Percentiles rank a stretch among this genome's conserved stretches.
phyloP scores from a whole-genome alignment of 306 rosid species.

The Cotoneaster glaucophyllus region DNA sequence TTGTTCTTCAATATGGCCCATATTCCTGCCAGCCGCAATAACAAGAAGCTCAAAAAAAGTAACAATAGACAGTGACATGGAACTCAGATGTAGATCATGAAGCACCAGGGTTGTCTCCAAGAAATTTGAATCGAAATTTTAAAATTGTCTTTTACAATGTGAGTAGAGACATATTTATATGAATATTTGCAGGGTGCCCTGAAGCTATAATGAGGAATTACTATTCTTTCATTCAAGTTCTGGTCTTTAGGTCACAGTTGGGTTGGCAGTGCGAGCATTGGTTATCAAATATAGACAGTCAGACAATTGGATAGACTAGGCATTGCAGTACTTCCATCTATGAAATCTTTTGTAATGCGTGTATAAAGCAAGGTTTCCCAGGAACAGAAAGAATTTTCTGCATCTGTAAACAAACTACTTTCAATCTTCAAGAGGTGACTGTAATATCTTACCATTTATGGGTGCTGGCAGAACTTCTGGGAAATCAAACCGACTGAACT shows the following conservation, averaged over 20 bases:
- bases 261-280: neutral
- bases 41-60: slow-evolving; percentile 4
- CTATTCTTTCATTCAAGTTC: neutral
- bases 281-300: neutral
- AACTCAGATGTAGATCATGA: neutral
- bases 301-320: neutral
- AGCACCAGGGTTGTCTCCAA: neutral
- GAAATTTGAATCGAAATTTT: too few relatives aligned
- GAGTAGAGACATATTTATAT: too few relatives aligned
- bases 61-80: neutral
- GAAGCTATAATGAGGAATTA: neutral
- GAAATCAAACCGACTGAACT: slow-evolving; percentile 94
- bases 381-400: slow-evolving; percentile 4
- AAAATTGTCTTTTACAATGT: too few relatives aligned
- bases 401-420: slow-evolving; percentile 6
- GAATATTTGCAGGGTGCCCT: neutral
- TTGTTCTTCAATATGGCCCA: slow-evolving; percentile 94
- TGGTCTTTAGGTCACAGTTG: neutral
- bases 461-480: slow-evolving; percentile 81
- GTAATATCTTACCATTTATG: slow-evolving; percentile 62
- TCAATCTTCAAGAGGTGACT: slow-evolving; percentile 4
- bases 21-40: slow-evolving; percentile 53
- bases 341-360: neutral
- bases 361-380: neutral
- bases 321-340: neutral